Evolutionary conservation across 1,284 basidiomycete genomes (phyloP), one percentile per base, ranked within the genome.

Genomic region (Apiotrichum gracile): DNA sequence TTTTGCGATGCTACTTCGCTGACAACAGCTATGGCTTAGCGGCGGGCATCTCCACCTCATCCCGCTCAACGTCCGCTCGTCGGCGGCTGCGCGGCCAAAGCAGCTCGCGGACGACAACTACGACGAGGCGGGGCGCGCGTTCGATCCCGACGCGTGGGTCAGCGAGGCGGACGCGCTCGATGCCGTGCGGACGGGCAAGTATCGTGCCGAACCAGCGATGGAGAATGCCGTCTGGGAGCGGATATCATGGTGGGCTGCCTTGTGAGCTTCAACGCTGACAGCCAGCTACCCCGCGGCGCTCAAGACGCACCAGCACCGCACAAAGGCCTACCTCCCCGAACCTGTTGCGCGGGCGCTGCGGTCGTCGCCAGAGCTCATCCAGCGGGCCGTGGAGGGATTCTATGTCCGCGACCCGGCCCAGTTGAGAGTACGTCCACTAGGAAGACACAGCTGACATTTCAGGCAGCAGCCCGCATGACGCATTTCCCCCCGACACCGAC

Each of bases 331-430:
- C 65, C 69, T 98, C 4, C 91, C 94, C 2, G 61, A 77, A 5
- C 85, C 87, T 44, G 81, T 97, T 33, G 88, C 86, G 3, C 83
- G 81, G 59, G 84, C 87, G 0, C 78, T 98, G 24, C 68, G 77
- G 13, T 72, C 76, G 8, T 77, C 84, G 57, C 86, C 87, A 0
- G 77, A 81, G 5, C 79, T 98, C 19, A 78, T 93, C 13, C 89
- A 96, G 63, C 85, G 83, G 63, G 88, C 92, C 0, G 81, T 88
- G 3, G 90, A 92, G 71, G 83, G 87, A 0, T 97, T 97, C 73
- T 94, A 96, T 69, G 93, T 91, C 1, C 82, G 92, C 50, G 93
- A 96, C 76, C 86, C 86, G 1, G 78, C 87, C 4, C 89, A 91
- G 70, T 78, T 97, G 51, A 83, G 90, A 40, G 91, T 93, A 69